These are phyloP conservation scores for Colletotrichum cuscutae DNA, from an alignment of 2,329 filamentous ascomycete species.

Conservation along the genomic window DNA sequence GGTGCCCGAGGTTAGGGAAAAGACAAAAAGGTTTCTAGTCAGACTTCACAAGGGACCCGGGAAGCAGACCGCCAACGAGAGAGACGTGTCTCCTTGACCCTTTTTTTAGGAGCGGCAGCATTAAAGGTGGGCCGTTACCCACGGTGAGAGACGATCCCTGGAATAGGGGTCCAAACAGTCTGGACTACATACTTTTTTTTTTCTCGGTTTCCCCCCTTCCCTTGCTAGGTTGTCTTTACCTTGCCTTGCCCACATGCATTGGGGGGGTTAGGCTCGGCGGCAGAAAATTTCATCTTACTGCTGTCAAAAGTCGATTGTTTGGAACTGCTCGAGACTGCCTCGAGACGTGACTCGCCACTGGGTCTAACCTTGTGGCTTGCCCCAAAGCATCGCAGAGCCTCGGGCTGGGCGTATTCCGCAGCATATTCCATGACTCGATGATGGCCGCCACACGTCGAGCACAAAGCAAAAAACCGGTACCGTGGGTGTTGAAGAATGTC, in stretches of 20 bases:
- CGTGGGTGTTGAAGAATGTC: not conserved
- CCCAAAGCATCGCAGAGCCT: conserved; percentile 8
- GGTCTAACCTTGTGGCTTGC: conserved; percentile 16
- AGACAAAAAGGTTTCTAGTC: not conserved
- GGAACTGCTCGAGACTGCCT: conserved; percentile 6
- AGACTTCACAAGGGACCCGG: not conserved
- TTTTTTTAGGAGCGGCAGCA: conserved; percentile 18
- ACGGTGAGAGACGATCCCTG: conserved; percentile 18
- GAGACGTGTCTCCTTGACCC: conserved; percentile 22
- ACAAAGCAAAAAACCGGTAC: not conserved
- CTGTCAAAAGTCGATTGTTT: conserved; percentile 16
- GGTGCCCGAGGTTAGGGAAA: conserved; percentile 20
- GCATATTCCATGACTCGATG: conserved; percentile 22
- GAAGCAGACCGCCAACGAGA: conserved; percentile 21
- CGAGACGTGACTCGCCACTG: conserved; percentile 24
- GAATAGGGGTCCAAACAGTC: conserved; percentile 32
- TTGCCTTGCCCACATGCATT: conserved; percentile 9
- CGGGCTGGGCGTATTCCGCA: not conserved
- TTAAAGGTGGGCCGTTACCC: conserved; percentile 9
- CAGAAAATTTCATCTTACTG: conserved; percentile 13
- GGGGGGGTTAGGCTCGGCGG: conserved; percentile 2
- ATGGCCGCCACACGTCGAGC: not conserved
- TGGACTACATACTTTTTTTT: not conserved
- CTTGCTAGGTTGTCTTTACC: not conserved
- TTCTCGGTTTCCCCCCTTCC: not conserved